phyloP scores from a whole-genome alignment of 345 rosid genomes.

The Leavenworthia alabamica region DNA sequence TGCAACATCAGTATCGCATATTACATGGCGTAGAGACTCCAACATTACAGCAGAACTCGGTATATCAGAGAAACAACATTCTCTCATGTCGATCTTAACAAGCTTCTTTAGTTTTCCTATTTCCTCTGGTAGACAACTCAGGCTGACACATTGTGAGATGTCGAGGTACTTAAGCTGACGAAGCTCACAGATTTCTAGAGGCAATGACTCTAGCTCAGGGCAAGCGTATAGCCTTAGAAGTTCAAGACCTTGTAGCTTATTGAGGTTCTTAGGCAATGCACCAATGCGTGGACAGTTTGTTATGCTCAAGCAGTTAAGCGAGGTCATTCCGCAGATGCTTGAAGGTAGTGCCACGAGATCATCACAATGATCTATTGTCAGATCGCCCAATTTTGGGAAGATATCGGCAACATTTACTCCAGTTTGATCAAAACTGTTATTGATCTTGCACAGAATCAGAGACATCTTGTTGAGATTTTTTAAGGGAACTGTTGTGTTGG shows the following conservation, averaged over 20 bases:
- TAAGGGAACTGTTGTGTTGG: constrained; percentile 34
- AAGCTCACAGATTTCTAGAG: constrained; percentile 52
- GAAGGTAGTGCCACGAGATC: constrained; percentile 58
- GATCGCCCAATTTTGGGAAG: constrained; percentile 53
- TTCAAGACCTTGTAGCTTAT: constrained; percentile 43
- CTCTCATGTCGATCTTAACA: constrained; percentile 94
- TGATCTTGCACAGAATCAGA: constrained; percentile 59
- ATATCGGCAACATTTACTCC: constrained; percentile 34
- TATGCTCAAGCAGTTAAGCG: constrained; percentile 58
- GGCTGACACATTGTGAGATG: constrained; percentile 63
- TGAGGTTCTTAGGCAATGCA: constrained; percentile 47
- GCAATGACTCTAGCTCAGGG: constrained; percentile 51
- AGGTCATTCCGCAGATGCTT: constrained; percentile 42
- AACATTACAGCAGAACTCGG: constrained; percentile 45
- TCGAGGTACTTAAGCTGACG: constrained; percentile 54
- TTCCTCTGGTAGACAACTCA: constrained; percentile 52
- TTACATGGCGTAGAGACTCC: constrained; percentile 48
- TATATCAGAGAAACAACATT: constrained; percentile 43
- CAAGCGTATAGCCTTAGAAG: constrained; percentile 72
- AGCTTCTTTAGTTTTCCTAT: constrained; percentile 47
- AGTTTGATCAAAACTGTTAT: constrained; percentile 40
- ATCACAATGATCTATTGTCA: constrained; percentile 73
- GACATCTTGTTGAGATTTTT: constrained; percentile 48
- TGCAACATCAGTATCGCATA: constrained; percentile 72
- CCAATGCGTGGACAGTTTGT: constrained; percentile 76